phyloP scores from a whole-genome alignment of 352 stramenopile genomes.

The Phytophthora europaea region DNA sequence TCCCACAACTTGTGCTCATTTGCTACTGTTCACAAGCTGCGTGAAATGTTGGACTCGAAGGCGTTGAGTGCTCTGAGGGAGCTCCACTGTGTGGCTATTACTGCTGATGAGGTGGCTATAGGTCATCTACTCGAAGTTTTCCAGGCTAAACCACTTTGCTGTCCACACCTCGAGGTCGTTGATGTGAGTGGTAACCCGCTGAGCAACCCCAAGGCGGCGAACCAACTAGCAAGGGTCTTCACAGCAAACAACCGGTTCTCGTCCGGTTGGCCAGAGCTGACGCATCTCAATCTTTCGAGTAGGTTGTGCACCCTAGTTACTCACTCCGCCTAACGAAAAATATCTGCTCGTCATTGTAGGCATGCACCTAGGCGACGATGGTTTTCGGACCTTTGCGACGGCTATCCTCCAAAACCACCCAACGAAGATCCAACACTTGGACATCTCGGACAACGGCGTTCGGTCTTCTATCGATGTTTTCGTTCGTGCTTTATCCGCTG shows the following conservation, averaged over 20 bases:
- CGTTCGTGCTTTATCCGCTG: conserved; percentile 17
- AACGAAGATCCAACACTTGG: conserved; percentile 34
- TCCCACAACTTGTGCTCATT: conserved; percentile 60
- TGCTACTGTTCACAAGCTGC: conserved; percentile 42
- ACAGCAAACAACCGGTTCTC: conserved; percentile 1
- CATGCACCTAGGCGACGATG: conserved; percentile 43
- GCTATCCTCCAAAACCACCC: conserved; percentile 22
- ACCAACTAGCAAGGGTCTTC: conserved; percentile 29
- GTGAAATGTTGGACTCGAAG: conserved; percentile 29
- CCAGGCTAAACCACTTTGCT: conserved; percentile 20
- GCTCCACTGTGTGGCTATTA: conserved; percentile 54
- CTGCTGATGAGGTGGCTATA: conserved; percentile 34
- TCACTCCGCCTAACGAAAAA: conserved; percentile 1
- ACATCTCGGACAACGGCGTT: conserved; percentile 48
- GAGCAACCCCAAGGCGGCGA: conserved; percentile 20
- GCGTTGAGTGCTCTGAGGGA: conserved; percentile 33
- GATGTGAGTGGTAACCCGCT: conserved; percentile 46
- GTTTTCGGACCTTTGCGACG: conserved; percentile 25
- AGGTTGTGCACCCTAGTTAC: neutral
- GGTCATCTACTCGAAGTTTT: conserved; percentile 35
- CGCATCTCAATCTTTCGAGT: conserved; percentile 45
- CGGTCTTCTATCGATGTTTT: conserved; percentile 41
- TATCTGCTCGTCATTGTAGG: conserved; percentile 14
- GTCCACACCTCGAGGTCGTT: conserved; percentile 25
- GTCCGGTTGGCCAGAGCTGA: conserved; percentile 29